These are phyloP conservation scores for Exophiala dermatitidis DNA, from an alignment of 2,329 filamentous ascomycete species.

Conservation along the genomic window DNA sequence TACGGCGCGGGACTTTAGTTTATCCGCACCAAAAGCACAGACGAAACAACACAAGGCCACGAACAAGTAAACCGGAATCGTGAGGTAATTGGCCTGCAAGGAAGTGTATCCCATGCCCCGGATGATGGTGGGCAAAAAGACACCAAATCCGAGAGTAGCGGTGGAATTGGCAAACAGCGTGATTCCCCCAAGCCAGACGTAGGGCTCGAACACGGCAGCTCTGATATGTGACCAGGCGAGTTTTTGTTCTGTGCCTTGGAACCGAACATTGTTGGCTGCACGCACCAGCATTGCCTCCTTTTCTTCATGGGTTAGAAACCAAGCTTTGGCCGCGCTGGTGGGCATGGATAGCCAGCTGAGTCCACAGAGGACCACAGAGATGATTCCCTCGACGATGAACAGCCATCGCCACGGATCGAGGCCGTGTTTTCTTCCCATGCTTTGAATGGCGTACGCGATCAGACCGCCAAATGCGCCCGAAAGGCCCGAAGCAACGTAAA, in stretches of 20 bases:
- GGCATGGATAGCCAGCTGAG: constrained; percentile 8
- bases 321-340: constrained; percentile 8
- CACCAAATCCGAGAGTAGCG: constrained; percentile 15
- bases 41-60: background rate
- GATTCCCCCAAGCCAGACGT: constrained; percentile 12
- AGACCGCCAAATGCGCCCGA: constrained; percentile 21
- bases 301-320: constrained; percentile 17
- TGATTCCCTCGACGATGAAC: constrained; percentile 16
- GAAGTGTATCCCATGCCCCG: constrained; percentile 17
- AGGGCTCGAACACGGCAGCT: constrained; percentile 23
- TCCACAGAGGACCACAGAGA: constrained; percentile 15
- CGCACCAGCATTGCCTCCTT: constrained; percentile 14
- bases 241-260: constrained; percentile 29
- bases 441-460: constrained; percentile 18
- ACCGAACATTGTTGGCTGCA: constrained; percentile 29
- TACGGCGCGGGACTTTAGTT: background rate
- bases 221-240: constrained; percentile 15
- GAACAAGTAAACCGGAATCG: background rate
- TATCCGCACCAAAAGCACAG: background rate
- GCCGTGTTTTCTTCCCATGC: constrained; percentile 10
- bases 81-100: background rate
- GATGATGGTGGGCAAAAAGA: constrained; percentile 19
- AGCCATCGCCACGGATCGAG: constrained; percentile 19
- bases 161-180: constrained; percentile 32
- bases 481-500: constrained; percentile 7